phyloP scores from a whole-genome alignment of 345 rosid species.

The Clarkia xantiana region DNA sequence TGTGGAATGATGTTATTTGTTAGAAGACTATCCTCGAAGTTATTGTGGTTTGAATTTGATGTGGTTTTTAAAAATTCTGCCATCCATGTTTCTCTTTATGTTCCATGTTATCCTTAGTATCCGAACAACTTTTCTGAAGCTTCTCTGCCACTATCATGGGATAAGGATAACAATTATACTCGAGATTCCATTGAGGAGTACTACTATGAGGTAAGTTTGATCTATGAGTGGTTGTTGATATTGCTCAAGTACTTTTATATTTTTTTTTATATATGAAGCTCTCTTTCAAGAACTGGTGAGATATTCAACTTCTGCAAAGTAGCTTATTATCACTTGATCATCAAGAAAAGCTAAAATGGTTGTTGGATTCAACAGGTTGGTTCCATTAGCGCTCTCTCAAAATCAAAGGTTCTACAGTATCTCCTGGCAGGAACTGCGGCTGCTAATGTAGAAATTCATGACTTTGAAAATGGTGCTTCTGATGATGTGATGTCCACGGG shows the following conservation, averaged over 20 bases:
- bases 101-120: constrained; percentile 39
- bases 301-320: too few species aligned
- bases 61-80: too few species aligned
- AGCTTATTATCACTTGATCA: too few species aligned
- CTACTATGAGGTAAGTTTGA: constrained; percentile 59
- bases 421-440: constrained; percentile 79
- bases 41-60: too few species aligned
- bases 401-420: constrained; percentile 34
- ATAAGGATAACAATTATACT: constrained; percentile 43
- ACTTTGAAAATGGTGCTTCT: constrained; percentile 25
- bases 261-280: too few species aligned
- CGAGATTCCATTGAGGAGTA: constrained; percentile 64
- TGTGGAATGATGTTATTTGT: too few species aligned
- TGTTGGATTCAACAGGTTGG: constrained; percentile 30
- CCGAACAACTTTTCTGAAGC: constrained; percentile 71
- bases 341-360: background rate
- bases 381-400: constrained; percentile 39
- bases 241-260: too few species aligned
- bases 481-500: constrained; percentile 12
- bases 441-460: constrained; percentile 36
- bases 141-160: constrained; percentile 68
- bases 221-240: background rate
- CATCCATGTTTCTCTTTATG: constrained; percentile 1
- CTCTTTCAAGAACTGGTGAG: too few species aligned
- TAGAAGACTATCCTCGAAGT: too few species aligned